Evolutionary conservation across 352 stramenopile genomes (phyloP).

Genomic region (Thalassiosira oceanica): DNA sequence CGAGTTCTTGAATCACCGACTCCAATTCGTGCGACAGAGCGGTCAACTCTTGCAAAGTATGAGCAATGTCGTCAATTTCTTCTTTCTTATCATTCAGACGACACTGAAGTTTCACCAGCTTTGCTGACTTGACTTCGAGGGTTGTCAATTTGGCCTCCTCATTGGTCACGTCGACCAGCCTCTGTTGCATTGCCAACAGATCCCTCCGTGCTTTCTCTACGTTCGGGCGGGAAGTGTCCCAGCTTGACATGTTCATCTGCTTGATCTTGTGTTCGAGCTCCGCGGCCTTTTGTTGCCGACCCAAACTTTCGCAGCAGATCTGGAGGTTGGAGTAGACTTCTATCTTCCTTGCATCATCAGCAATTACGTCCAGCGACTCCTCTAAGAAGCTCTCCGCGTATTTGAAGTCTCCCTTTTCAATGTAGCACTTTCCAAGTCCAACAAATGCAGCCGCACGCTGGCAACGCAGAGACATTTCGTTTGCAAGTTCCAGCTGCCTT

Average conservation of each 20-base stretch:
- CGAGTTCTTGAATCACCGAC: constrained; percentile 39
- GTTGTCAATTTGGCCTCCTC: constrained; percentile 27
- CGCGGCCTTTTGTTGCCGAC: constrained; percentile 11
- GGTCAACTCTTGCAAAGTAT: constrained; percentile 29
- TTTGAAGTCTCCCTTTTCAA: constrained; percentile 43
- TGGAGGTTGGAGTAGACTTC: constrained; percentile 14
- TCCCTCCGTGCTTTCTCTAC: constrained; percentile 27
- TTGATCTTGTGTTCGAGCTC: constrained; percentile 28
- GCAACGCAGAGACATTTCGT: constrained; percentile 40
- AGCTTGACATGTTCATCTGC: constrained; percentile 17
- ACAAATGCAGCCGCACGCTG: constrained; percentile 29
- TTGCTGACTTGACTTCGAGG: constrained; percentile 19
- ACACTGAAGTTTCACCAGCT: constrained; percentile 16
- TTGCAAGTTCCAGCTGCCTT: constrained; percentile 37
- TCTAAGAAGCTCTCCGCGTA: constrained; percentile 41
- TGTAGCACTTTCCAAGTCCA: constrained; percentile 52
- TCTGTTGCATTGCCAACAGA: constrained; percentile 14
- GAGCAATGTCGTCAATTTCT: constrained; percentile 15
- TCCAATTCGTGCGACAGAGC: constrained; percentile 21
- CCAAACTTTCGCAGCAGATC: constrained; percentile 36
- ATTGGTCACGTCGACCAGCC: constrained; percentile 32
- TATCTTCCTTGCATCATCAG: constrained; percentile 13
- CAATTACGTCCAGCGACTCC: constrained; percentile 14
- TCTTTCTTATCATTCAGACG: constrained; percentile 16
- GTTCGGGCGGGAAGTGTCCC: constrained; percentile 20